A percentile compares a stretch with the other conserved stretches of the same genome.
phyloP scores from a whole-genome alignment of 2,329 filamentous ascomycete species.

The Polychaeton citri region DNA sequence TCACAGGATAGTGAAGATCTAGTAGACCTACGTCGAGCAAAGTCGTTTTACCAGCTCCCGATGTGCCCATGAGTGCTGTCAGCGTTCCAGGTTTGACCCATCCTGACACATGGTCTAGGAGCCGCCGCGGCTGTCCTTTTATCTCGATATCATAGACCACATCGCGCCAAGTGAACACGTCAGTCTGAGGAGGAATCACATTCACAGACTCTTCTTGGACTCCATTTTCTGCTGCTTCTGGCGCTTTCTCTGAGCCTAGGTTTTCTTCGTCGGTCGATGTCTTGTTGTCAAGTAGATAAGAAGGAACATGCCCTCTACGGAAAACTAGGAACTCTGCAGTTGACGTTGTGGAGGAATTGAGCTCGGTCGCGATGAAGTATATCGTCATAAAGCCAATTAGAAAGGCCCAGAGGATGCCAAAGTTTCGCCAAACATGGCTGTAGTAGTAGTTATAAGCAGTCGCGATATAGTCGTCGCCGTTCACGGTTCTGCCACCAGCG shows the following conservation, averaged over 20 bases:
- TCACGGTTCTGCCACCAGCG: slow-evolving; percentile 24
- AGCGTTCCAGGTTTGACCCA: slow-evolving; percentile 44
- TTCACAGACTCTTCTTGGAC: slow-evolving; percentile 20
- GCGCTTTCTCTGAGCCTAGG: slow-evolving; percentile 11
- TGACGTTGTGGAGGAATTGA: slow-evolving; percentile 49
- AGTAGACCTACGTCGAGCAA: slow-evolving; percentile 33
- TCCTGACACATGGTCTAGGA: slow-evolving; percentile 41
- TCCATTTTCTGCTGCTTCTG: slow-evolving; percentile 11
- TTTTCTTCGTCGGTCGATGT: slow-evolving; percentile 23
- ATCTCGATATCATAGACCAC: slow-evolving; percentile 42
- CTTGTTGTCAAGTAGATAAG: slow-evolving; percentile 22
- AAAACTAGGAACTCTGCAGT: slow-evolving; percentile 61
- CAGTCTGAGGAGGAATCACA: slow-evolving; percentile 28
- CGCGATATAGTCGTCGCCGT: slow-evolving; percentile 24
- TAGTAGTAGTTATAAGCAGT: slow-evolving; percentile 26
- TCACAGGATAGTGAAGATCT: neutral
- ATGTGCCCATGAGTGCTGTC: slow-evolving; percentile 32
- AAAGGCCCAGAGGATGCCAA: slow-evolving; percentile 55
- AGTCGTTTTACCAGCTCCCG: slow-evolving; percentile 50
- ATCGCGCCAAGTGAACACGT: slow-evolving; percentile 39
- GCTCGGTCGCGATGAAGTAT: slow-evolving; percentile 51
- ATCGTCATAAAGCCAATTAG: slow-evolving; percentile 48
- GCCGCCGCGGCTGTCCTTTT: slow-evolving; percentile 35
- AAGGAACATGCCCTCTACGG: slow-evolving; percentile 27
- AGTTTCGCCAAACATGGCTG: slow-evolving; percentile 40